A percentile compares a stretch with the other conserved stretches of the same genome.
Evolutionary conservation across 2,329 filamentous ascomycete species (phyloP).

Genomic region (Sarocladium oryzae): DNA sequence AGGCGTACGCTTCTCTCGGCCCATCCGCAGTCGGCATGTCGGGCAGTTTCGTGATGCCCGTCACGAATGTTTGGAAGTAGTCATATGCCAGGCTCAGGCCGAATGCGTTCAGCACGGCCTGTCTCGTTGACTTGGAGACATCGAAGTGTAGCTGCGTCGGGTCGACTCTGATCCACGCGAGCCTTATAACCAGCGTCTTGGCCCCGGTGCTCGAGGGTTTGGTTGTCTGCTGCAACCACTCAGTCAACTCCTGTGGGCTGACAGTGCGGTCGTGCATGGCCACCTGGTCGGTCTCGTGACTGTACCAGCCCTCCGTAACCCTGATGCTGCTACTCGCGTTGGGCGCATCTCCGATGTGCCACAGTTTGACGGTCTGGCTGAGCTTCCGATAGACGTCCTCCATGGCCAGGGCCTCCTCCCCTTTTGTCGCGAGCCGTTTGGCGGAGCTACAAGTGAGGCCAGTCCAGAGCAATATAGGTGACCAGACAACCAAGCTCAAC

Average conservation of each 20-base stretch:
- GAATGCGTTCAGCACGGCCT: conserved; percentile 20
- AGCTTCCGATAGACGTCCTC: conserved; percentile 3
- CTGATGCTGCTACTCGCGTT: background rate
- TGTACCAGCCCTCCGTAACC: conserved; percentile 7
- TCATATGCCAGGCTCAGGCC: conserved; percentile 23
- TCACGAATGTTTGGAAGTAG: conserved; percentile 28
- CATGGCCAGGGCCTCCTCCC: background rate
- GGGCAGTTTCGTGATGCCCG: conserved; percentile 24
- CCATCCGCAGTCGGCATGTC: conserved; percentile 1
- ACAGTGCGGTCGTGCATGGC: background rate
- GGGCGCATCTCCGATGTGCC: background rate
- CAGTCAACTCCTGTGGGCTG: background rate
- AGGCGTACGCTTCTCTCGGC: conserved; percentile 20
- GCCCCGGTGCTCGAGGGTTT: background rate
- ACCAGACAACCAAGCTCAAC: no score
- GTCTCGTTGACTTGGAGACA: conserved; percentile 16
- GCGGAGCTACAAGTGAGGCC: no score
- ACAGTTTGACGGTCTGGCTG: background rate
- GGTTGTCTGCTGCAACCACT: conserved; percentile 3
- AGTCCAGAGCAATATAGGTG: background rate
- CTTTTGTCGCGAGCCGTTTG: no score
- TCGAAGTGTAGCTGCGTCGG: conserved; percentile 17
- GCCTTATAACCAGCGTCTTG: conserved; percentile 22
- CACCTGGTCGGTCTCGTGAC: background rate
- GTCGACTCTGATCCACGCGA: conserved; percentile 21